Evolutionary conservation across 768 basidiomycete species (phyloP), one percentile per base, ranked within the genome.

Genomic region (Hebeloma cylindrosporum): DNA sequence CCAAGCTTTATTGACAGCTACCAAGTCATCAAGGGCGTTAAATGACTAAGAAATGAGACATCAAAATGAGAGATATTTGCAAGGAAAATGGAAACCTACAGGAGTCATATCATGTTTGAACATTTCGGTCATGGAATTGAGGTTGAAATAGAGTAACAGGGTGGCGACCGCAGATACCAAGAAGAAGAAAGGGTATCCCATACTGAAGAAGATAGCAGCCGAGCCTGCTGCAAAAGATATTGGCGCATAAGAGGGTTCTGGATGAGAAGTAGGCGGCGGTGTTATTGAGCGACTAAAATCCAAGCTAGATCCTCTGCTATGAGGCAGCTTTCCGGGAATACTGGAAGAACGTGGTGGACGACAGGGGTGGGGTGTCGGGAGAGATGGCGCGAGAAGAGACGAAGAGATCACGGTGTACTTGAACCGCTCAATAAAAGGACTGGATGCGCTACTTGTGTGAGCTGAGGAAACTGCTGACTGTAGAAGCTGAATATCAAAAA

Each of bases 341-440:
- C 67, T 58, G n/a, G 65, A 62, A 18, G 68, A 61, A 40, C 54
- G 45, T 42, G 66, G 55, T 31, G 64, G 59, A 28, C 72, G 63
- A 53, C 63, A 10, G 46, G 56, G 45, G 52, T 61, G 52, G 51
- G 75, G 64, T 22, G 75, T 52, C 29, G 80, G 57, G 44, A 82
- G 69, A 40, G 78, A 68, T 2, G 79, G 62, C 3, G 85, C 78
- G n/a, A 90, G 73, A 7, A 90, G 70, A 6, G 86, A 80, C 2
- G 88, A 89, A 3, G 88, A 88, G 47, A 90, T 88, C 3, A 90
- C 78, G 47, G 79, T 80, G 73, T 89, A 90, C 61, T 89, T 89
- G 78, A 91, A 89, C 30, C 77, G 83, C 64, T 91, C 88, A 7
- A 79, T 77, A 54, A 88, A 85, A 14, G 75, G 71, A 50, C 65